A percentile compares a stretch with the other conserved stretches of the same genome.
These are phyloP conservation scores for Rhinocladiella mackenziei DNA, from an alignment of 2,329 filamentous ascomycete genomes.

Conservation along the genomic window DNA sequence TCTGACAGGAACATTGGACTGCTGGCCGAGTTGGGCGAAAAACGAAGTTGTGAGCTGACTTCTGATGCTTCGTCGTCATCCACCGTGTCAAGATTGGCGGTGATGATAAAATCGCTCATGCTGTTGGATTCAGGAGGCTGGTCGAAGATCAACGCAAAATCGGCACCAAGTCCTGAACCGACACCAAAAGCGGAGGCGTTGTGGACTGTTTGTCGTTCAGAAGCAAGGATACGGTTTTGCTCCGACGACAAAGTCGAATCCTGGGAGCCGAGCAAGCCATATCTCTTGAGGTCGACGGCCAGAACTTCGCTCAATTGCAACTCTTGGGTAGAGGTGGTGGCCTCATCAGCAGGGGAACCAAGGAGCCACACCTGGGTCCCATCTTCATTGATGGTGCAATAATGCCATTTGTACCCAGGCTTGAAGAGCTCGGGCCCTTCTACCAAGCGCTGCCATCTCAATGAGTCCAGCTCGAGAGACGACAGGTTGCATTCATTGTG, in stretches of 20 bases:
- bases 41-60: slow-evolving; percentile 26
- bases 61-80: slow-evolving; percentile 47
- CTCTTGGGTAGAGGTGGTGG: slow-evolving; percentile 69
- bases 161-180: slow-evolving; percentile 64
- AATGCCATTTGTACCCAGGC: slow-evolving; percentile 92
- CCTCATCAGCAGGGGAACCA: slow-evolving; percentile 78
- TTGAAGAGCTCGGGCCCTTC: slow-evolving; percentile 93
- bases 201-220: slow-evolving; percentile 52
- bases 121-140: slow-evolving; percentile 71
- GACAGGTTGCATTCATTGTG: slow-evolving; percentile 86
- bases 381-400: slow-evolving; percentile 92
- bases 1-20: slow-evolving; percentile 25
- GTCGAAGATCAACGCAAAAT: slow-evolving; percentile 84
- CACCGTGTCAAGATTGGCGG: slow-evolving; percentile 70
- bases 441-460: slow-evolving; percentile 92
- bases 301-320: slow-evolving; percentile 94
- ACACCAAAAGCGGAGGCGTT: slow-evolving; percentile 38
- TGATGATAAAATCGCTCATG: slow-evolving; percentile 86
- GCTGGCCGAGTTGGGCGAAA: slow-evolving; percentile 22
- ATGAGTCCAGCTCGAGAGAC: slow-evolving; percentile 75
- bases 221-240: slow-evolving; percentile 46
- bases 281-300: slow-evolving; percentile 85
- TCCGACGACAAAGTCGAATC: slow-evolving; percentile 52
- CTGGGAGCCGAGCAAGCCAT: slow-evolving; percentile 83
- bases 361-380: slow-evolving; percentile 95